Percentiles rank a stretch among this genome's conserved stretches.
Conservation (phyloP, 2,329 filamentous ascomycete species). For the Colletotrichum viniferum region DNA sequence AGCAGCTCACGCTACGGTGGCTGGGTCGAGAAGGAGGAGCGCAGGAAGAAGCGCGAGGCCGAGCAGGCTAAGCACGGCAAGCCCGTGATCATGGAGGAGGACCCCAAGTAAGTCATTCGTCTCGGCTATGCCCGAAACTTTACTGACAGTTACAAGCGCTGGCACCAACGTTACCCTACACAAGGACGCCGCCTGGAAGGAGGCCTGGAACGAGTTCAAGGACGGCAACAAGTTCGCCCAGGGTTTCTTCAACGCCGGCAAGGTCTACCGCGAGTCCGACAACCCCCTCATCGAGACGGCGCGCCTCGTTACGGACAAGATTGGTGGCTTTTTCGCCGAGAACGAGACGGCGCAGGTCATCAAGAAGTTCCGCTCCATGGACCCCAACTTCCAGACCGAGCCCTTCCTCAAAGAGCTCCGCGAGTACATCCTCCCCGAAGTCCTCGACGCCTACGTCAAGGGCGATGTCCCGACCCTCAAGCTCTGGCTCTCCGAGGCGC, state of each 20-base stretch:
- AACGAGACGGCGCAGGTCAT: conserved; percentile 98
- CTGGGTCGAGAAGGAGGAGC: conserved; percentile 96
- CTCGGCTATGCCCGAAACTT: neutral
- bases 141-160: conserved; percentile 64
- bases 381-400: conserved; percentile 92
- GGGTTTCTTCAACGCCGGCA: conserved; percentile 83
- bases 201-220: conserved; percentile 96
- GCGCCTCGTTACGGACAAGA: conserved; percentile 88
- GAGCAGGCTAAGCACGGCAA: conserved; percentile 60
- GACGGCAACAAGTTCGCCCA: conserved; percentile 90
- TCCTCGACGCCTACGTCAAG: conserved; percentile 97
- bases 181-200: conserved; percentile 97
- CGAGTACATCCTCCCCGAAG: conserved; percentile 97
- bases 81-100: conserved; percentile 73
- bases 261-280: conserved; percentile 92
- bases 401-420: conserved; percentile 94
- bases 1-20: conserved; percentile 95
- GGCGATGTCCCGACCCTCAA: conserved; percentile 90
- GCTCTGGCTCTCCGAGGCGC: conserved; percentile 93
- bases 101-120: conserved; percentile 75
- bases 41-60: conserved; percentile 76
- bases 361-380: conserved; percentile 97
- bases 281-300: conserved; percentile 94
- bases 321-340: conserved; percentile 96
- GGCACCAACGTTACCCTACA: conserved; percentile 94